Evolutionary conservation across 1,284 basidiomycete species (phyloP).

Genomic region (Apiotrichum domesticum): DNA sequence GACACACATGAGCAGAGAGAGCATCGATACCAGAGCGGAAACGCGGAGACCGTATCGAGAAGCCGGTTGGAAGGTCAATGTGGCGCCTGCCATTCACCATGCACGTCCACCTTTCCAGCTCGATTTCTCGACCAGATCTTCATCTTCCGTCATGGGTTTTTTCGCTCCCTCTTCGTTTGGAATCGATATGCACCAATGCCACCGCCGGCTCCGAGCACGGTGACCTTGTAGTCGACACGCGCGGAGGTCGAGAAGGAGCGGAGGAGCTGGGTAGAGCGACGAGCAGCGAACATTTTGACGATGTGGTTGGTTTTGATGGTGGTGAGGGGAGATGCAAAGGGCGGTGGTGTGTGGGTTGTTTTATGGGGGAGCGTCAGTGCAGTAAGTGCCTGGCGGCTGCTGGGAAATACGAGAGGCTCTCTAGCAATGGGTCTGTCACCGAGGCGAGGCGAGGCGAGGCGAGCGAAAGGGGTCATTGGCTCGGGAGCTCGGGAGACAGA

Average conservation of each 20-base stretch:
- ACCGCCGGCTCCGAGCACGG: constrained; percentile 46
- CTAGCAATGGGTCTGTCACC: no score
- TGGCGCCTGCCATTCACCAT: no score
- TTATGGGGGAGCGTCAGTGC: no score
- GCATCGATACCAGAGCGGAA: neutral
- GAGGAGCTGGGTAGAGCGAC: constrained; percentile 27
- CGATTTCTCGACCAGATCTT: neutral
- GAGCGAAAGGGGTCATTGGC: no score
- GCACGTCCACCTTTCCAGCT: neutral
- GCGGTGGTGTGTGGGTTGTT: no score
- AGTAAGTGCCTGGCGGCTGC: no score
- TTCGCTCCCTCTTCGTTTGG: neutral
- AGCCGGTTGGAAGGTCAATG: neutral
- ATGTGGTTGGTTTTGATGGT: neutral
- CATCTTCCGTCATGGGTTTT: neutral
- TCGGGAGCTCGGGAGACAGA: no score
- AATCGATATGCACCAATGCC: constrained; percentile 54
- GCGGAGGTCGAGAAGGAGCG: no score
- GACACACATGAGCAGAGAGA: neutral
- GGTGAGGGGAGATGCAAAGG: no score
- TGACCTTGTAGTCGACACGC: no score
- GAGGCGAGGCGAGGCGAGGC: no score
- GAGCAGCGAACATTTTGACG: constrained; percentile 27
- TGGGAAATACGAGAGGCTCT: no score
- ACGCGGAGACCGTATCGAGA: neutral